phyloP scores from a whole-genome alignment of 2,329 filamentous ascomycete genomes.

The Neocucurbitaria cava region DNA sequence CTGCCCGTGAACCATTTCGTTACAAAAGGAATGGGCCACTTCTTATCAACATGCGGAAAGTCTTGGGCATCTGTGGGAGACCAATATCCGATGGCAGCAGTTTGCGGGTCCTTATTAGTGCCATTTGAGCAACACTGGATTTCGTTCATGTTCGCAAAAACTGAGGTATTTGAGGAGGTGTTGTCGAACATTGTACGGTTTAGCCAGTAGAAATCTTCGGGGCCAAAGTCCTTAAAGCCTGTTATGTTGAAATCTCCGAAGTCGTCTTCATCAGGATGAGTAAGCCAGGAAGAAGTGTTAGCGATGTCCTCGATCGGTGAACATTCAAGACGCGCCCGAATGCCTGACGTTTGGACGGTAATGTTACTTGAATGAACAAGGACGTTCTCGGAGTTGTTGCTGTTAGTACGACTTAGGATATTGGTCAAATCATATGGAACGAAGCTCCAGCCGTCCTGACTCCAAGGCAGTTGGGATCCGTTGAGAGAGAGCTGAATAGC shows the following conservation, averaged over 20 bases:
- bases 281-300: constrained; percentile 17
- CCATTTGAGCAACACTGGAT: constrained; percentile 20
- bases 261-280: neutral
- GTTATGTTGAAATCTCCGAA: too few relatives aligned
- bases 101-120: constrained; percentile 3
- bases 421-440: too few relatives aligned
- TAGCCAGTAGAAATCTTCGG: constrained; percentile 1
- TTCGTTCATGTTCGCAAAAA: neutral
- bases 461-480: constrained; percentile 21
- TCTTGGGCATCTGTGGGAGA: constrained; percentile 7
- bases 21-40: constrained; percentile 12
- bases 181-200: constrained; percentile 2
- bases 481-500: constrained; percentile 15
- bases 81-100: constrained; percentile 20
- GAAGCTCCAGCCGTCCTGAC: constrained; percentile 22
- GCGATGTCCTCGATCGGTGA: constrained; percentile 3
- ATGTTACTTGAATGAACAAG: constrained; percentile 6
- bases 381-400: neutral
- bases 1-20: constrained; percentile 18
- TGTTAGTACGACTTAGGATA: too few relatives aligned
- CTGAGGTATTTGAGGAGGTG: constrained; percentile 8
- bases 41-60: constrained; percentile 5
- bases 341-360: constrained; percentile 13
- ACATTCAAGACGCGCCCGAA: constrained; percentile 16
- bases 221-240: too few relatives aligned